Base-by-base conservation (phyloP, 306 rosid genomes). In the Astragalus glycyphyllos region DNA sequence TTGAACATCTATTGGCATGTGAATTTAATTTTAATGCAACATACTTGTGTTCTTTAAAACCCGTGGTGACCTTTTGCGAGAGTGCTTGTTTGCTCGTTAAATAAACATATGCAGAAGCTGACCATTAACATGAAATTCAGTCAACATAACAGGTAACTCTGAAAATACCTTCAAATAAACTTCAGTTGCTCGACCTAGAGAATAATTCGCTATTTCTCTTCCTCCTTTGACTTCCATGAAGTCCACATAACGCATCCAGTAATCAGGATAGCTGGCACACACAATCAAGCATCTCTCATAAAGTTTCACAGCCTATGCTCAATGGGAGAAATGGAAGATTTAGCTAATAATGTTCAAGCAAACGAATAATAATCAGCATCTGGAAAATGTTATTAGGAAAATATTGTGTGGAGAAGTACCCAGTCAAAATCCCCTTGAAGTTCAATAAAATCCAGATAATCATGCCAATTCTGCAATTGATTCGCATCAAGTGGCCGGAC, bases 281-380 rank as follows among this genome's bases (percentile, higher is more conserved):
- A 85, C 86, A 83, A 90, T 88, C 87, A 93, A 87, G 81, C 96
- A 93, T 74, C 96, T 88, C 81, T 93, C 98, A 56, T 90, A 88
- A 71, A 88, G 89, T 78, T 90, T 93, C 65, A 90, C 96, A 60
- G 84, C 94, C 98, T 93, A 61, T 55, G 53, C 34, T 5, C 66
- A 75, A 69, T 26, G 64, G 65, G 35, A 56, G 76, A 68, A 80
- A 71, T 16, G 47, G 59, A 66, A 62, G 47, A 58, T 59, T 64
- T 60, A 58, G 75, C 15, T 16, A 53, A 41, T 14, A 51, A 14
- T 56, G 41, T 53, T 47, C 9, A 15, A 35, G 14, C 5, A 29
- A 47, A 40, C 16, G 49, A 49, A 45, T 0, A 37, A 17, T 10
- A 32, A 23, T 15, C 71, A 32, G 53, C n/a, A 77, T 47, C 8